Conservation (phyloP, 2,329 filamentous ascomycete species). For the Monilinia aucupariae region DNA sequence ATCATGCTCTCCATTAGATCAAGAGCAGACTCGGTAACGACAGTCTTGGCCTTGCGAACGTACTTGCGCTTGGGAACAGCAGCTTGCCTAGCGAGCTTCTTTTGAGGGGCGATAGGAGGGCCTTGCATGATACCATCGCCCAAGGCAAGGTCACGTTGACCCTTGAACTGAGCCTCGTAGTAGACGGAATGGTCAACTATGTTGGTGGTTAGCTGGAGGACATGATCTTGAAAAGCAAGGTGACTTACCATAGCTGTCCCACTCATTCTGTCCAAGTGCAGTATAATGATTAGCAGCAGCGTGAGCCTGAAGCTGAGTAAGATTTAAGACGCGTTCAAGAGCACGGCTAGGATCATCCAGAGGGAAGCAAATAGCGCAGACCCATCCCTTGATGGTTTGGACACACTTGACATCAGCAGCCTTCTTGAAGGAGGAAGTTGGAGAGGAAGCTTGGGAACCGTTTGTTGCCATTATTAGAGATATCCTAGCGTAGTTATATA, state of each 20-base stretch:
- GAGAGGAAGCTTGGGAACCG: too few species aligned
- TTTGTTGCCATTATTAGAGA: background rate
- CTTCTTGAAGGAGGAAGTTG: background rate
- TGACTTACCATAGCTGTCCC: background rate
- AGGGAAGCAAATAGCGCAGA: conserved; percentile 14
- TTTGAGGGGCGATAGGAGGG: background rate
- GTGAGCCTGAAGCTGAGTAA: background rate
- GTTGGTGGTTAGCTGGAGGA: background rate
- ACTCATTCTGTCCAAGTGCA: background rate
- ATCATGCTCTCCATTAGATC: background rate
- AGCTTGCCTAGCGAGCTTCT: background rate
- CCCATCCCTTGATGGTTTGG: conserved; percentile 7
- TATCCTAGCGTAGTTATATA: background rate
- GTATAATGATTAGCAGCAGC: background rate
- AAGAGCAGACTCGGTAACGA: background rate
- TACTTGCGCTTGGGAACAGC: conserved; percentile 11
- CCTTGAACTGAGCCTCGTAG: conserved; percentile 5
- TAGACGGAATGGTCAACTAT: conserved; percentile 1
- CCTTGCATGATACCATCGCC: background rate
- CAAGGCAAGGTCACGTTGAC: background rate
- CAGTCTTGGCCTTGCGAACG: background rate
- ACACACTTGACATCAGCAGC: background rate
- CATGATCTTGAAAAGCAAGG: background rate
- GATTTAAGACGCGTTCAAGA: background rate
- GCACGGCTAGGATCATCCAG: background rate